Conservation (phyloP, 495 filamentous ascomycete genomes). For the Podospora anserina region DNA sequence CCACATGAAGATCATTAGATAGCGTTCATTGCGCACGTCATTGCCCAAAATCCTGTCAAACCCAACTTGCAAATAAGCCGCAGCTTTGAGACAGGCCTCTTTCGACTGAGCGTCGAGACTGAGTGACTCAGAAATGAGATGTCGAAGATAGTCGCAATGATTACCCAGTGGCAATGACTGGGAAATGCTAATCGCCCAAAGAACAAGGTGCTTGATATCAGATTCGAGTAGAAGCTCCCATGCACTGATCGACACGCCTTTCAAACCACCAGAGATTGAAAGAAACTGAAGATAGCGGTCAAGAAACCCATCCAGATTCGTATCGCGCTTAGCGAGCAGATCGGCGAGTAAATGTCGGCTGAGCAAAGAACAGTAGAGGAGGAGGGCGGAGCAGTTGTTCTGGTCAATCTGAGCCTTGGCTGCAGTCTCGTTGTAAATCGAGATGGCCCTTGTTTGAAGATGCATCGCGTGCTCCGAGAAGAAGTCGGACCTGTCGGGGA, state of each 20-base stretch:
- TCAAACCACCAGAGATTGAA: constrained; percentile 33
- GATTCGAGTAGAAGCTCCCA: constrained; percentile 37
- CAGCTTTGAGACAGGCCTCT: constrained; percentile 28
- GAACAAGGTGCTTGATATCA: constrained; percentile 28
- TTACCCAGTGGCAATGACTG: constrained; percentile 14
- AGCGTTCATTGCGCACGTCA: constrained; percentile 22
- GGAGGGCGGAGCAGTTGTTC: constrained; percentile 34
- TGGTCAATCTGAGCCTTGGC: constrained; percentile 29
- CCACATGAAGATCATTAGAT: constrained; percentile 38
- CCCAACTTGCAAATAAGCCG: constrained; percentile 34
- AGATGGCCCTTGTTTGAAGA: constrained; percentile 38
- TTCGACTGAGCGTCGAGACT: constrained; percentile 26
- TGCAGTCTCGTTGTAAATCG: constrained; percentile 35
- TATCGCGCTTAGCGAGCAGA: constrained; percentile 28
- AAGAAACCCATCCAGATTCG: constrained; percentile 33
- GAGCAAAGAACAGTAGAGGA: constrained; percentile 36
- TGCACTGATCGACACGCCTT: constrained; percentile 29
- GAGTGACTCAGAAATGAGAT: constrained; percentile 20
- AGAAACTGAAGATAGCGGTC: constrained; percentile 31
- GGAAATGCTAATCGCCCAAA: constrained; percentile 23
- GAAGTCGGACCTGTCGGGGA: constrained; percentile 23
- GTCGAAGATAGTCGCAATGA: constrained; percentile 21
- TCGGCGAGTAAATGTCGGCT: constrained; percentile 38
- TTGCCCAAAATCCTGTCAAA: constrained; percentile 27
- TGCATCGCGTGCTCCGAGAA: constrained; percentile 31